Percentiles rank a stretch among this genome's conserved stretches.
Conservation (phyloP, 129 eudicot genomes). For the Heracleum sosnowskyi region DNA sequence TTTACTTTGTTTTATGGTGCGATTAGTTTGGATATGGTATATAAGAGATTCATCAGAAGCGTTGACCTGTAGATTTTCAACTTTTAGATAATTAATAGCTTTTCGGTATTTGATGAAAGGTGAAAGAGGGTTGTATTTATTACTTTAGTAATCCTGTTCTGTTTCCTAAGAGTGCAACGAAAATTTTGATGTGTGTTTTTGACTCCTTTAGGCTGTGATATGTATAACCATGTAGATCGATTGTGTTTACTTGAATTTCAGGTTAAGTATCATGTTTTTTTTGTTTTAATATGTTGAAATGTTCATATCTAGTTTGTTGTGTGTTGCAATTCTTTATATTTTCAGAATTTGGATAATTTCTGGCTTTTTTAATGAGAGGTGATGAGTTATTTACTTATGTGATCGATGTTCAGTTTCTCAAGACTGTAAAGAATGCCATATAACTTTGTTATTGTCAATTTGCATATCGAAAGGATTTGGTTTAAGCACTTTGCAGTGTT, state of each 20-base stretch:
- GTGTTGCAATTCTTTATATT: not conserved
- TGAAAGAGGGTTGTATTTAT: not conserved
- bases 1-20: not conserved
- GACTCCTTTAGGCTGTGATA: not conserved
- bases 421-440: not conserved
- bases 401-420: not conserved
- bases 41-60: not conserved
- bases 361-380: slow-evolving; percentile 1
- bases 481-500: not conserved
- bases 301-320: not conserved
- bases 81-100: not conserved
- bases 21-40: not conserved
- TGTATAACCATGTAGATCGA: not conserved
- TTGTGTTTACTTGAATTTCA: not conserved
- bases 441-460: not conserved
- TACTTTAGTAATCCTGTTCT: not conserved
- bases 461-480: not conserved
- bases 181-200: not conserved
- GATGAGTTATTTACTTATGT: not conserved
- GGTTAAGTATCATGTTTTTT: not conserved
- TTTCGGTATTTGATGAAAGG: not conserved
- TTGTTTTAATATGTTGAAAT: not conserved
- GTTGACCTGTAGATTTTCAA: not conserved
- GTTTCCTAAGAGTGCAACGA: not conserved
- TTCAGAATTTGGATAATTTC: not conserved